Conservation (phyloP, 306 rosid genomes). For the Astragalus glycyphyllos region DNA sequence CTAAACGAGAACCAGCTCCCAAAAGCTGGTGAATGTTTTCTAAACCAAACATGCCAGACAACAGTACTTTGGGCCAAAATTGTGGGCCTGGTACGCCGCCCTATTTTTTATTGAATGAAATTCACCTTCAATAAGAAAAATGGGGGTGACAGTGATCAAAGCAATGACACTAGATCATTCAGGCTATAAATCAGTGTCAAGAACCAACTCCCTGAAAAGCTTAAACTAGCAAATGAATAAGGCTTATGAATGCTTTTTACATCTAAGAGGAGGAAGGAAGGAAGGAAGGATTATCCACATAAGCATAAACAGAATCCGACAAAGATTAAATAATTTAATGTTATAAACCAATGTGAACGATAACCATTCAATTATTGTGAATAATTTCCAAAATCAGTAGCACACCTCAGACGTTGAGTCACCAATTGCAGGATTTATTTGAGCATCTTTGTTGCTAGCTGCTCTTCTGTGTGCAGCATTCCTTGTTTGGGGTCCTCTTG, state of each 20-base stretch:
- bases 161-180: background rate
- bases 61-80: constrained; percentile 2
- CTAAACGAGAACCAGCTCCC: background rate
- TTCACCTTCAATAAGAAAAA: background rate
- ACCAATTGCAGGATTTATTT: constrained; percentile 67
- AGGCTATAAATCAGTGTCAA: background rate
- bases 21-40: background rate
- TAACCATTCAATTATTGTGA: constrained; percentile 15
- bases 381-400: constrained; percentile 2
- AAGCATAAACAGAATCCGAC: background rate
- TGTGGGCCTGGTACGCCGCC: background rate
- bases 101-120: background rate
- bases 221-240: constrained; percentile 1
- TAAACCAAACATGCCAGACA: background rate
- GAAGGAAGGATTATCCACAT: background rate
- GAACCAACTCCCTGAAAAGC: background rate
- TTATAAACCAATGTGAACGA: background rate
- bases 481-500: constrained; percentile 82
- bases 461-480: constrained; percentile 76
- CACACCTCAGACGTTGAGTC: constrained; percentile 94
- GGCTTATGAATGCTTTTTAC: background rate
- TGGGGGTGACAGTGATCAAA: background rate
- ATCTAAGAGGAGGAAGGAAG: constrained; percentile 10
- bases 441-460: constrained; percentile 74
- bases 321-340: constrained; percentile 15